phyloP scores from a whole-genome alignment of 805 yeast species.

The Monosporozyma aerobia region DNA sequence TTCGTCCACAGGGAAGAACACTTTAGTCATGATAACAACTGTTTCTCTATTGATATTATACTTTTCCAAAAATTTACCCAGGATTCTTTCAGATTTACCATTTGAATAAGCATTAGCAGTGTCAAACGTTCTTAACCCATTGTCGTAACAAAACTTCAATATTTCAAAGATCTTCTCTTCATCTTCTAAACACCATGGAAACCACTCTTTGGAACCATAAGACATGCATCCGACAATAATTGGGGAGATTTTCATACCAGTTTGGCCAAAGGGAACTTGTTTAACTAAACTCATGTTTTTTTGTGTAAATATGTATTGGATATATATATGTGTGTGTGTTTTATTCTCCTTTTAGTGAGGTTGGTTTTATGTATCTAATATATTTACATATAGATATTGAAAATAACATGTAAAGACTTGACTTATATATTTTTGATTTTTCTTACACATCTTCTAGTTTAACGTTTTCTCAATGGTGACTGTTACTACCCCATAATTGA shows the following conservation, averaged over 20 bases:
- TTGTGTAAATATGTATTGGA: neutral
- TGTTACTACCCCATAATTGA: no score
- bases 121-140: slow-evolving; percentile 39
- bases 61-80: slow-evolving; percentile 27
- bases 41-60: slow-evolving; percentile 45
- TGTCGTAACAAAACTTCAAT: slow-evolving; percentile 38
- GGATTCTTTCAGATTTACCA: no score
- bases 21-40: slow-evolving; percentile 48
- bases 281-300: slow-evolving; percentile 3
- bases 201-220: slow-evolving; percentile 37
- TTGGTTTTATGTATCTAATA: no score
- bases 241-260: slow-evolving; percentile 41
- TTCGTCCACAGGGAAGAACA: slow-evolving; percentile 29
- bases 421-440: no score
- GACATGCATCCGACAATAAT: slow-evolving; percentile 49
- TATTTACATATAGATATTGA: no score
- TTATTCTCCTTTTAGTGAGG: no score
- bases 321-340: no score
- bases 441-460: no score
- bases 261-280: slow-evolving; percentile 31
- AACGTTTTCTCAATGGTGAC: no score
- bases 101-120: slow-evolving; percentile 36
- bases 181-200: slow-evolving; percentile 39
- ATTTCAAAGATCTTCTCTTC: slow-evolving; percentile 36
- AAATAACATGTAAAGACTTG: no score